Evolutionary conservation across 441 rosid genomes (phyloP).

Genomic region (Arabidopsis hybrid): DNA sequence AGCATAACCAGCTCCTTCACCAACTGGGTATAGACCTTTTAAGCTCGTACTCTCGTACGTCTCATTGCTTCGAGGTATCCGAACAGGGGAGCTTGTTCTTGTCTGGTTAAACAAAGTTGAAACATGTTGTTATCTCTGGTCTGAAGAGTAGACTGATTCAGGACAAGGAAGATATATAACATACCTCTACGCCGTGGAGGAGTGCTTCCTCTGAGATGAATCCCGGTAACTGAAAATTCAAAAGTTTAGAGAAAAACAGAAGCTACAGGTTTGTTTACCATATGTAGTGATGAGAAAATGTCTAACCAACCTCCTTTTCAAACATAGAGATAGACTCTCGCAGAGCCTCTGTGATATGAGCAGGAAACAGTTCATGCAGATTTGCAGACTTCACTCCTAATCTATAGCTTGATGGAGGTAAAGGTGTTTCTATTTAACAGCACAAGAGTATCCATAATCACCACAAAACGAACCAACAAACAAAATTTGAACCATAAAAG

Average conservation of each 20-base stretch:
- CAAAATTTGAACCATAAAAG: neutral
- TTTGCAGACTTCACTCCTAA: constrained; percentile 84
- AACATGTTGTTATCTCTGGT: constrained; percentile 11
- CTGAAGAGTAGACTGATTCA: constrained; percentile 13
- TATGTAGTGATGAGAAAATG: constrained; percentile 8
- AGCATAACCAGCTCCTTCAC: constrained; percentile 99
- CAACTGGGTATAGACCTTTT: constrained; percentile 86
- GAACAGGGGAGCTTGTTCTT: constrained; percentile 89
- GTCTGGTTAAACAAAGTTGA: constrained; percentile 54
- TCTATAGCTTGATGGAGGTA: constrained; percentile 92
- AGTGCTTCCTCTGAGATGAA: constrained; percentile 84
- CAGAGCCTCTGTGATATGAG: constrained; percentile 75
- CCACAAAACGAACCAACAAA: neutral
- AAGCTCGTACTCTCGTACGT: constrained; percentile 79
- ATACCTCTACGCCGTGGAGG: constrained; percentile 97
- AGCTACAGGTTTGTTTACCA: neutral
- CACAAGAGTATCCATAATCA: constrained; percentile 37
- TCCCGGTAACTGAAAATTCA: constrained; percentile 79
- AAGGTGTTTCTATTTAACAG: constrained; percentile 57
- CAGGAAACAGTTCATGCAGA: constrained; percentile 81
- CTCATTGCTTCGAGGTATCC: constrained; percentile 69
- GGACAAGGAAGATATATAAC: neutral
- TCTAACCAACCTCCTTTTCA: constrained; percentile 70
- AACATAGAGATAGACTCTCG: constrained; percentile 70
- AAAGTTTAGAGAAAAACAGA: constrained; percentile 13